Evolutionary conservation across 2,329 filamentous ascomycete species (phyloP).

Genomic region (Hirsutella rhossiliensis): DNA sequence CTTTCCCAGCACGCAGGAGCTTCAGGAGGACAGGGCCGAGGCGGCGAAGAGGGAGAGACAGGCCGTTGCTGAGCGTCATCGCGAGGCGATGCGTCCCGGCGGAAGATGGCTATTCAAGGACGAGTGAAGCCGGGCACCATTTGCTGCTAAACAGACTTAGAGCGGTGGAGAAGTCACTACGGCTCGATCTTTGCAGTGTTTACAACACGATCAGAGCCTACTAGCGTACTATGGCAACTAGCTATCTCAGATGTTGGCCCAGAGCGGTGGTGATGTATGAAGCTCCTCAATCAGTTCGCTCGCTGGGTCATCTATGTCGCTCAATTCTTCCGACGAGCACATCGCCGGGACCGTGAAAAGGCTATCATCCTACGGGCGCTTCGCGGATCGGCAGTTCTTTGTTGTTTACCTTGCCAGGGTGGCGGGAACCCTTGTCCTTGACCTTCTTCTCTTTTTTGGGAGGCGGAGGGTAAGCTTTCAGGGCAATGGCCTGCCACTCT

Average conservation of each 20-base stretch:
- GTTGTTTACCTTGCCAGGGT: slow-evolving; percentile 31
- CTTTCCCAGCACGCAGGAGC: slow-evolving; percentile 80
- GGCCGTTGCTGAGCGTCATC: slow-evolving; percentile 59
- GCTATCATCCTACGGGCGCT: neutral
- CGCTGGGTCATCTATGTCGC: too few species aligned
- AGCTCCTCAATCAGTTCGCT: too few species aligned
- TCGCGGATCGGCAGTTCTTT: slow-evolving; percentile 3
- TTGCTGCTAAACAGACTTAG: too few species aligned
- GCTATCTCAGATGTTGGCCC: too few species aligned
- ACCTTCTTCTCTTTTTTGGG: slow-evolving; percentile 64
- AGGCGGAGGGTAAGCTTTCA: slow-evolving; percentile 68
- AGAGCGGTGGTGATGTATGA: too few species aligned
- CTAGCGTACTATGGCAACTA: too few species aligned
- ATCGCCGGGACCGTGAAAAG: neutral
- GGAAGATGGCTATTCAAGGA: slow-evolving; percentile 76
- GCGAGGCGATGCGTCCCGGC: slow-evolving; percentile 66
- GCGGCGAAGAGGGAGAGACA: slow-evolving; percentile 51
- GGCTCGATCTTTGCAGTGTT: too few species aligned
- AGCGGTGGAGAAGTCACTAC: too few species aligned
- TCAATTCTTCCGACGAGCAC: too few species aligned
- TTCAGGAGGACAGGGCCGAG: slow-evolving; percentile 50
- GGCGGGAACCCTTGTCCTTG: slow-evolving; percentile 62
- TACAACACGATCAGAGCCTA: too few species aligned
- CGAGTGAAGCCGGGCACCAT: slow-evolving; percentile 35
- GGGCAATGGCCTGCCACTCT: slow-evolving; percentile 62